Evolutionary conservation across 805 yeast species (phyloP).

Genomic region (Cyberlindnera subsufficiens): DNA sequence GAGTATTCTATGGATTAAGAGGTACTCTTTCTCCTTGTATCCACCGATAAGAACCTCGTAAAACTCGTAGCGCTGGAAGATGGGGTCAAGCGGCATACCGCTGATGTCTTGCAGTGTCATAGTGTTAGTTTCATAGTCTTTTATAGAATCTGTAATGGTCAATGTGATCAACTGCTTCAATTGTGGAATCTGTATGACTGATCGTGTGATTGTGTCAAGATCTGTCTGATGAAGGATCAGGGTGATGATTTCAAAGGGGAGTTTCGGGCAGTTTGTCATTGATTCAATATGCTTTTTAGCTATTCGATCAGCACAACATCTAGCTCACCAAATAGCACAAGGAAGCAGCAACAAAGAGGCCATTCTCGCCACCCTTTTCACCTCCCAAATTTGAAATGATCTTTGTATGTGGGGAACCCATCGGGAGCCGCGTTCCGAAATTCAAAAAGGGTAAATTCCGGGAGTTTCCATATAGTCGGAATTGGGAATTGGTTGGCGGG

Average conservation of each 20-base stretch:
- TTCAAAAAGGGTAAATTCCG: too few species aligned
- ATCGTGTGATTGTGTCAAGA: conserved; percentile 1
- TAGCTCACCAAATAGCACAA: too few species aligned
- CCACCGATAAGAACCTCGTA: conserved; percentile 9
- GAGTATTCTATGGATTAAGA: conserved; percentile 8
- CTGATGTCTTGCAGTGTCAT: conserved; percentile 8
- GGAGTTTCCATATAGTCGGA: too few species aligned
- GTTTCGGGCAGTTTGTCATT: conserved; percentile 1
- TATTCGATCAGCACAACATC: too few species aligned
- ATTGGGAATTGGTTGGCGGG: too few species aligned
- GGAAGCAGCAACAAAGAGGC: too few species aligned
- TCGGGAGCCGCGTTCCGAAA: too few species aligned
- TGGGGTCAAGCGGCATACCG: conserved; percentile 3
- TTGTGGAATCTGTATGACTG: conserved; percentile 10
- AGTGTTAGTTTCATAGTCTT: neutral
- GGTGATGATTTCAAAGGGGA: conserved; percentile 9
- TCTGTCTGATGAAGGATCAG: conserved; percentile 4
- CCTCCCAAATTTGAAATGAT: conserved; percentile 2
- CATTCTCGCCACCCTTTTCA: neutral
- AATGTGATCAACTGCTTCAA: conserved; percentile 10
- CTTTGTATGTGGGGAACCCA: conserved; percentile 1
- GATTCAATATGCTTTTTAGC: neutral
- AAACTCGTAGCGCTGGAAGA: conserved; percentile 14
- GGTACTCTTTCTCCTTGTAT: conserved; percentile 3
- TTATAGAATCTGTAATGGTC: conserved; percentile 3